Evolutionary conservation across 495 filamentous ascomycete species (phyloP).

Genomic region (Penicillium subrubescens): DNA sequence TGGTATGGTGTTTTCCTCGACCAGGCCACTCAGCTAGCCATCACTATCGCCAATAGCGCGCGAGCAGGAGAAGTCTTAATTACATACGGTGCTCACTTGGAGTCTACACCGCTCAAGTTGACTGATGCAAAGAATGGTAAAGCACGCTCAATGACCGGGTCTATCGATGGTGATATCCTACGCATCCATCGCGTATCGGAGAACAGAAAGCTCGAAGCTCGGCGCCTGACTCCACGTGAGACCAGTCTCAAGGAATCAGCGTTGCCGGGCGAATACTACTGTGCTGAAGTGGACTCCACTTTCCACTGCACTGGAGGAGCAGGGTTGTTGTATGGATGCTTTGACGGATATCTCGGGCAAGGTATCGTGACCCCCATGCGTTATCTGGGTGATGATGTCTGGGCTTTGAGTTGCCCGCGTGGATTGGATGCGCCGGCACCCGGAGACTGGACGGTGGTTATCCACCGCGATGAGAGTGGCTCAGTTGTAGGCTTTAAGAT

Average conservation of each 20-base stretch:
- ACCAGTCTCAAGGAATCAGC: constrained; percentile 2
- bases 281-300: constrained; percentile 30
- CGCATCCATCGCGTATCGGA: constrained; percentile 27
- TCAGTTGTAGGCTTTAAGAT: constrained; percentile 23
- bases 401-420: constrained; percentile 33
- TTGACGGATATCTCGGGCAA: constrained; percentile 35
- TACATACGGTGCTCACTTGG: constrained; percentile 16
- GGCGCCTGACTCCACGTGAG: constrained; percentile 20
- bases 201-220: constrained; percentile 28
- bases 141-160: constrained; percentile 14
- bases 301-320: constrained; percentile 33
- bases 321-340: constrained; percentile 33
- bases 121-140: constrained; percentile 13
- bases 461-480: constrained; percentile 27
- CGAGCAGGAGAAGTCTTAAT: constrained; percentile 21
- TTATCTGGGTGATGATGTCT: constrained; percentile 36
- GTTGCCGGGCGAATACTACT: constrained; percentile 30
- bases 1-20: constrained; percentile 36
- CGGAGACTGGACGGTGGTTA: constrained; percentile 37
- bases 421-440: constrained; percentile 37
- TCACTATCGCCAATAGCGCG: constrained; percentile 20
- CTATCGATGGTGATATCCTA: constrained; percentile 23
- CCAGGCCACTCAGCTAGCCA: constrained; percentile 25
- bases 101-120: constrained; percentile 13
- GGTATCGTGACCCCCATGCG: constrained; percentile 27